Percentiles rank a stretch among this genome's conserved stretches.
Evolutionary conservation across 2,329 filamentous ascomycete genomes (phyloP).

Genomic region (Chalaropsis ovoidea): DNA sequence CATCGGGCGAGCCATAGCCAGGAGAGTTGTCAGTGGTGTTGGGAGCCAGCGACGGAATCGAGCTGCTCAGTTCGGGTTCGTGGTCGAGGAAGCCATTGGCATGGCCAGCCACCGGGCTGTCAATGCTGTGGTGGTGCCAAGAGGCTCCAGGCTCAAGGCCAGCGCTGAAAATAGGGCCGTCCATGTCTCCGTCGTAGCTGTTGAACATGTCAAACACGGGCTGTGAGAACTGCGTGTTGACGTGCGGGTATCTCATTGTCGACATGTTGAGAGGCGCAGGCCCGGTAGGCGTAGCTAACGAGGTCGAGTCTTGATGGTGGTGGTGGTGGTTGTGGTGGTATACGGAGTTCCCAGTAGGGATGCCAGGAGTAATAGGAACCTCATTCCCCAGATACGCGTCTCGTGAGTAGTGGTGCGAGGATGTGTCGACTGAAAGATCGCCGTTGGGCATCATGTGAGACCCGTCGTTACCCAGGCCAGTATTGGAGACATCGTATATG

Average conservation of each 20-base stretch:
- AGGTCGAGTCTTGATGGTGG: background rate
- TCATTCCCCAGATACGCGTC: background rate
- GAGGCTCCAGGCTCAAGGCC: constrained; percentile 2
- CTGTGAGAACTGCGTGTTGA: constrained; percentile 3
- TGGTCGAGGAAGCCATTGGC: constrained; percentile 12
- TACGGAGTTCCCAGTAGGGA: background rate
- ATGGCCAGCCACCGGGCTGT: constrained; percentile 19
- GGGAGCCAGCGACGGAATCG: constrained; percentile 20
- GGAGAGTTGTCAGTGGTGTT: constrained; percentile 20
- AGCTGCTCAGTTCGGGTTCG: constrained; percentile 21
- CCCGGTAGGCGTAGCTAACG: constrained; percentile 34
- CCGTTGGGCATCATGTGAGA: background rate
- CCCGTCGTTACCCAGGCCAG: background rate
- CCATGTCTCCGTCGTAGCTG: constrained; percentile 12
- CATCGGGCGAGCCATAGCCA: constrained; percentile 20
- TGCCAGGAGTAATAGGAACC: constrained; percentile 15
- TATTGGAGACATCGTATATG: background rate
- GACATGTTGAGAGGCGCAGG: constrained; percentile 47
- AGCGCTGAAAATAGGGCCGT: constrained; percentile 11
- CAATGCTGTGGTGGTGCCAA: constrained; percentile 13
- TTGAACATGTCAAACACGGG: constrained; percentile 10
- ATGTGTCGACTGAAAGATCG: constrained; percentile 5
- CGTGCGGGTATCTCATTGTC: constrained; percentile 39
- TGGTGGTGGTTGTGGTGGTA: background rate
- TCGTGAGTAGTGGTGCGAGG: constrained; percentile 8